Percentiles rank a stretch among this genome's conserved stretches.
These are phyloP conservation scores for Tulasnella calospora DNA, from an alignment of 768 basidiomycete genomes.

Conservation along the genomic window DNA sequence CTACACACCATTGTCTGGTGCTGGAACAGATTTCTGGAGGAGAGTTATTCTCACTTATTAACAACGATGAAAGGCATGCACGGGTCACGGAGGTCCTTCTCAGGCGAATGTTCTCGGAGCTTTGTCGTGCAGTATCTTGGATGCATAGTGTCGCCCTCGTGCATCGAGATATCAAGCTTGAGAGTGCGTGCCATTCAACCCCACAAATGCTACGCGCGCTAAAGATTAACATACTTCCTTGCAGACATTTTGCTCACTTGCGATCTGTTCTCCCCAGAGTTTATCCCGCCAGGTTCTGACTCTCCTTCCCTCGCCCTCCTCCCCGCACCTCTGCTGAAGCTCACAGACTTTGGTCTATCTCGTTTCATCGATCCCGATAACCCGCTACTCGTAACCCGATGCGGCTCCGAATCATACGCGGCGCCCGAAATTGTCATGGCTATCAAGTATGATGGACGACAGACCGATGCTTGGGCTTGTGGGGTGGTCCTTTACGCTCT, in stretches of 20 bases:
- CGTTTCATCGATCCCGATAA: conserved; percentile 66
- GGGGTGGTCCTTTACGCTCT: conserved; percentile 84
- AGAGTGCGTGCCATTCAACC: conserved; percentile 41
- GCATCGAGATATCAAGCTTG: conserved; percentile 83
- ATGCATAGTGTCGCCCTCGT: conserved; percentile 82
- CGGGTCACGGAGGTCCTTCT: conserved; percentile 48
- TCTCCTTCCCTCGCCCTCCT: conserved; percentile 33
- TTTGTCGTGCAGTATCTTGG: conserved; percentile 76
- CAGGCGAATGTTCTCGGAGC: conserved; percentile 67
- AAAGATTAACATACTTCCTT: conserved; percentile 14
- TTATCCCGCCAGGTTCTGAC: conserved; percentile 35
- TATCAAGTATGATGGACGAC: conserved; percentile 69
- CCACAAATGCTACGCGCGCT: not conserved
- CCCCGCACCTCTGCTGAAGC: conserved; percentile 62
- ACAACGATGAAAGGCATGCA: conserved; percentile 35
- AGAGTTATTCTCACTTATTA: conserved; percentile 73
- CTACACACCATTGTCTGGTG: conserved; percentile 70
- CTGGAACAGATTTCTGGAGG: conserved; percentile 73
- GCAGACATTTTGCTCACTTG: conserved; percentile 73
- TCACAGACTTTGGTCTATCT: conserved; percentile 87
- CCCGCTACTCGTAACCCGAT: conserved; percentile 68
- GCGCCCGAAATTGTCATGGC: conserved; percentile 69
- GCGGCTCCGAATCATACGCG: conserved; percentile 85
- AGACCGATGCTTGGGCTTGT: conserved; percentile 85
- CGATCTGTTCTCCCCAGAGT: conserved; percentile 38